Evolutionary conservation across 2,329 filamentous ascomycete species (phyloP).

Genomic region (Onygenales sp.): DNA sequence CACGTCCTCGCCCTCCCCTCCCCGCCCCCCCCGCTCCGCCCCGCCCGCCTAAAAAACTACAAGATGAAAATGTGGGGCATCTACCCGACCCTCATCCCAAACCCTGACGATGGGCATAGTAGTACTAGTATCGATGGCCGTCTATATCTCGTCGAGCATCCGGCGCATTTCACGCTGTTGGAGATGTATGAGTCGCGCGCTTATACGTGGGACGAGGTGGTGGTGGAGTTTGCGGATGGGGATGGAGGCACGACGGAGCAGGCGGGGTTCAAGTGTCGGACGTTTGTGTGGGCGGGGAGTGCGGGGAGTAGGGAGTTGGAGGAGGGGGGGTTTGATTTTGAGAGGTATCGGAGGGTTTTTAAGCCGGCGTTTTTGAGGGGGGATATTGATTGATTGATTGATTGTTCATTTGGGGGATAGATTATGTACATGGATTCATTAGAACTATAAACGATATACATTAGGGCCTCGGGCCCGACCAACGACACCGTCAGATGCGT

Average conservation of each 20-base stretch:
- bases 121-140: constrained; percentile 1
- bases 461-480: no score
- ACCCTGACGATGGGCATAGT: background rate
- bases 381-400: background rate
- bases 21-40: constrained; percentile 1
- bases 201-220: constrained; percentile 5
- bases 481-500: no score
- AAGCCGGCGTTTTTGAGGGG: constrained; percentile 3
- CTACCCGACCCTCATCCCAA: constrained; percentile 6
- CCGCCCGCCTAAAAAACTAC: constrained; percentile 6
- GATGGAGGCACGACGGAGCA: background rate
- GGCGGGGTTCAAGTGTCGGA: constrained; percentile 6
- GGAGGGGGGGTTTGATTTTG: constrained; percentile 7
- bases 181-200: constrained; percentile 8
- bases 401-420: no score
- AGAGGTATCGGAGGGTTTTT: constrained; percentile 4
- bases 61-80: constrained; percentile 10
- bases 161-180: constrained; percentile 4
- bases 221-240: constrained; percentile 5
- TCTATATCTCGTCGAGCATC: constrained; percentile 5
- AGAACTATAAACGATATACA: no score
- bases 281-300: constrained; percentile 8
- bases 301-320: constrained; percentile 2
- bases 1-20: constrained; percentile 1
- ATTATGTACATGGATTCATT: no score